Base-by-base conservation (phyloP, 768 basidiomycete species). In the Tulasnella sp. region DNA sequence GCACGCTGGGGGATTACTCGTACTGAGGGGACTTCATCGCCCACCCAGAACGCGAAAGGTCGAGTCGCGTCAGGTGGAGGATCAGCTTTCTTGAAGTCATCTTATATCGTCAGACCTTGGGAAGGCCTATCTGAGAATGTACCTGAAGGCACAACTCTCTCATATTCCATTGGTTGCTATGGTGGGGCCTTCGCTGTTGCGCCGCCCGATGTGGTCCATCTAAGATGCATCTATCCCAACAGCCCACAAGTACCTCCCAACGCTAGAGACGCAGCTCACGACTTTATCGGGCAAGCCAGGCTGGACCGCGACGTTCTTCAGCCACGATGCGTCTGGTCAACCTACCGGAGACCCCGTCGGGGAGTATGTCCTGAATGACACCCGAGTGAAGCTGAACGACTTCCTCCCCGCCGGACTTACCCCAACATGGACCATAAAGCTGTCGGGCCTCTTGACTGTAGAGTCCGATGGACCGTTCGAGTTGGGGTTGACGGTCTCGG, bases 1-100 rank as follows among this genome's bases (percentile, higher is more conserved):
- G 18, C 35, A 16, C 20, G 93, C 29, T 70, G 70, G 93, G 9
- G 35, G 88, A 89, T 7, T 93, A 92, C 80, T 90, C 90, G 35
- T 92, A 90, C 82, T 89, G 90, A 0, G 81, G 83, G 6, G 87
- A 90, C 2, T 85, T 91, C 90, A 89, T 57, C 91, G 55, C 92
- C 92, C 67, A 92, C 42, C 91, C 90, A 18, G 93, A 92, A 92
- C 82, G 89, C 89, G 71, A 88, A 89, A 82, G 89, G 87, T 72
- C 84, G 88, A 46, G 86, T 92, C 5, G 89, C 92, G 70, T 93
- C 92, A n/a, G 91, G 91, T 11, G 93, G 93, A 55, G 93, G 93
- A 51, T 91, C 92, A 10, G 90, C 92, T 0, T 87, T 88, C 3
- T 85, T 94, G 55, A 91, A 92, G 81, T 86, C 93, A 0, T 90